Evolutionary conservation across 371 early-diverging fungal species (phyloP).

Genomic region (Thermomucor indicae-seudaticae): DNA sequence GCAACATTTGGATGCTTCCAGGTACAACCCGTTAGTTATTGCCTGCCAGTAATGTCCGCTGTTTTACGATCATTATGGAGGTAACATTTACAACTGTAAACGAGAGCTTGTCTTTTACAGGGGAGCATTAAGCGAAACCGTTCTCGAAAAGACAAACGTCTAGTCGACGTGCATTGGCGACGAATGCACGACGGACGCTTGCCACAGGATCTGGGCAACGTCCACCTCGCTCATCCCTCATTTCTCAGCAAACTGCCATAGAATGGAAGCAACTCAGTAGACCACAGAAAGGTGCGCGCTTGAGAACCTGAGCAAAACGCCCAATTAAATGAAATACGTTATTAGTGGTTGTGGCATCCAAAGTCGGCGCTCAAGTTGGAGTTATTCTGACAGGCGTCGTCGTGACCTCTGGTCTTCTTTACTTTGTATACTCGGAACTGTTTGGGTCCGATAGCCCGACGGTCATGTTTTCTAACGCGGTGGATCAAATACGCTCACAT

Average conservation of each 20-base stretch:
- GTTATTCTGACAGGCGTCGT: constrained; percentile 26
- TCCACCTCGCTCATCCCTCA: constrained; percentile 11
- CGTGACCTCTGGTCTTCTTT: constrained; percentile 24
- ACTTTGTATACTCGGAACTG: constrained; percentile 29
- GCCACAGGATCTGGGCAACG: background rate
- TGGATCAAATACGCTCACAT: constrained; percentile 26
- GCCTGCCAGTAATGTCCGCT: too few relatives aligned
- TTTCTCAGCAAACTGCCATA: constrained; percentile 22
- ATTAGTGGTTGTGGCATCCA: constrained; percentile 35
- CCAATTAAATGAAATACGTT: background rate
- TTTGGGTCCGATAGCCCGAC: constrained; percentile 35
- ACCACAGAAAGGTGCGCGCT: background rate
- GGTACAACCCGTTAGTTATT: too few relatives aligned
- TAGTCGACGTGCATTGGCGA: background rate
- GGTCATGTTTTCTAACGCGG: constrained; percentile 29
- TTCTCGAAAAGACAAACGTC: background rate
- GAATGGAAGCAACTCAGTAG: background rate
- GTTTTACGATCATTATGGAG: too few relatives aligned
- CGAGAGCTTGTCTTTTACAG: too few relatives aligned
- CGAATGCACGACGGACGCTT: background rate
- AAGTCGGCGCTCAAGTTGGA: constrained; percentile 27
- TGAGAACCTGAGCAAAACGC: background rate
- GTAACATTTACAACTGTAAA: too few relatives aligned
- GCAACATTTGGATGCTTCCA: too few relatives aligned
- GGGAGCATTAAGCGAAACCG: too few relatives aligned